Conservation (phyloP, 371 early-diverging fungal genomes). For the Coelomomyces lativittatus region DNA sequence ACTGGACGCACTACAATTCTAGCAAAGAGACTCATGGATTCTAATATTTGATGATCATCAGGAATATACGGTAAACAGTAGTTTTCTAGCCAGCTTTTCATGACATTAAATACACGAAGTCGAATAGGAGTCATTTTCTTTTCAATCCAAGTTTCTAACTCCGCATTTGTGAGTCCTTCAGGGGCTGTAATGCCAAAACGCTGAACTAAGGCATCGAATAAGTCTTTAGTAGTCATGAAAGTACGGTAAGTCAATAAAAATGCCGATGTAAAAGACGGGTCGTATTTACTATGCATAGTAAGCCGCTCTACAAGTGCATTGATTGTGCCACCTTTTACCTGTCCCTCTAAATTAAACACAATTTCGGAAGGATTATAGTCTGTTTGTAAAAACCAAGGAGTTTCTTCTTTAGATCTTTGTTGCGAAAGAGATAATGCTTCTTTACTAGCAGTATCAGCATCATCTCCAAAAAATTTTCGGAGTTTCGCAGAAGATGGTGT, state of each 20-base stretch:
- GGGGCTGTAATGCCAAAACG: conserved; percentile 61
- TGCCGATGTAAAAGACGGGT: conserved; percentile 57
- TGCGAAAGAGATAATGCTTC: conserved; percentile 1
- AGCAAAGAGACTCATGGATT: conserved; percentile 57
- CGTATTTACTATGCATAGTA: conserved; percentile 66
- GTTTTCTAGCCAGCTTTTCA: conserved; percentile 76
- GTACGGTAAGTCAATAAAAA: conserved; percentile 80
- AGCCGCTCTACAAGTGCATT: conserved; percentile 62
- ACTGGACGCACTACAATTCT: conserved; percentile 40
- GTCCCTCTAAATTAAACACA: conserved; percentile 55
- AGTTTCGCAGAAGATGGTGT: conserved; percentile 16
- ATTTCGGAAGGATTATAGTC: conserved; percentile 55
- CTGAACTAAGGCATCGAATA: conserved; percentile 48
- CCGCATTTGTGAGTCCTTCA: conserved; percentile 36
- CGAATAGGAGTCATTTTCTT: conserved; percentile 69
- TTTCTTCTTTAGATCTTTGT: conserved; percentile 1
- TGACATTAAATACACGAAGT: conserved; percentile 71
- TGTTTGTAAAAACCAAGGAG: conserved; percentile 50
- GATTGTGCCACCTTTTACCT: conserved; percentile 74
- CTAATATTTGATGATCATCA: conserved; percentile 33
- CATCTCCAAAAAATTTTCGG: conserved; percentile 50
- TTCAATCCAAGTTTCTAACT: conserved; percentile 59
- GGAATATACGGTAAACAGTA: conserved; percentile 24
- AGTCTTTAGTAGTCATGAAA: conserved; percentile 53
- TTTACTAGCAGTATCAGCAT: conserved; percentile 8